Conservation (phyloP, 139 green algal species). For the Tetratostichococcus sp. region DNA sequence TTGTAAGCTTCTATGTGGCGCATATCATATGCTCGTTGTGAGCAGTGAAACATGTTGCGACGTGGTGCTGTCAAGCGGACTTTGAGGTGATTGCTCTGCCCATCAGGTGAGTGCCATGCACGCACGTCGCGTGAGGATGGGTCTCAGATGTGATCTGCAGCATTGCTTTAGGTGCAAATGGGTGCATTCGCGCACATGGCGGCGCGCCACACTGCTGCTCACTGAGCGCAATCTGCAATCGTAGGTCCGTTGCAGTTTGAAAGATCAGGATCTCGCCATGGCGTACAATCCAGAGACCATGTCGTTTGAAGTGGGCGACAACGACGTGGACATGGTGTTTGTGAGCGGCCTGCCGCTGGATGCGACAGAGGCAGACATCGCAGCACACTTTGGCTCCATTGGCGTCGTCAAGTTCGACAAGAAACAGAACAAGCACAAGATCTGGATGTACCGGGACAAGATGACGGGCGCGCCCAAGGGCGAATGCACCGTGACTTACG, state of each 20-base stretch:
- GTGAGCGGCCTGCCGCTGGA: slow-evolving; percentile 54
- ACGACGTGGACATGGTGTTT: slow-evolving; percentile 52
- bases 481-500: slow-evolving; percentile 73
- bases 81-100: no score
- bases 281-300: slow-evolving; percentile 59
- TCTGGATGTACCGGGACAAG: slow-evolving; percentile 68
- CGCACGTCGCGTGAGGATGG: no score
- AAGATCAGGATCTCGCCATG: slow-evolving; percentile 15
- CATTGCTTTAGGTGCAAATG: no score
- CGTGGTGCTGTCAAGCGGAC: no score
- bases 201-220: no score
- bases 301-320: slow-evolving; percentile 58
- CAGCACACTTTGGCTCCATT: slow-evolving; percentile 77
- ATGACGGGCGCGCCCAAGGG: slow-evolving; percentile 73
- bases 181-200: no score
- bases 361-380: slow-evolving; percentile 62
- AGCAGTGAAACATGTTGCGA: no score
- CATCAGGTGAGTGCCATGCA: no score
- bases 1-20: no score
- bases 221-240: no score
- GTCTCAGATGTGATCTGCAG: no score
- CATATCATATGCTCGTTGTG: no score
- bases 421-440: slow-evolving; percentile 66
- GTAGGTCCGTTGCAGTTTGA: neutral
- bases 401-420: slow-evolving; percentile 71